Evolutionary conservation across 2,329 filamentous ascomycete species (phyloP).

Genomic region (Alternaria viburni): DNA sequence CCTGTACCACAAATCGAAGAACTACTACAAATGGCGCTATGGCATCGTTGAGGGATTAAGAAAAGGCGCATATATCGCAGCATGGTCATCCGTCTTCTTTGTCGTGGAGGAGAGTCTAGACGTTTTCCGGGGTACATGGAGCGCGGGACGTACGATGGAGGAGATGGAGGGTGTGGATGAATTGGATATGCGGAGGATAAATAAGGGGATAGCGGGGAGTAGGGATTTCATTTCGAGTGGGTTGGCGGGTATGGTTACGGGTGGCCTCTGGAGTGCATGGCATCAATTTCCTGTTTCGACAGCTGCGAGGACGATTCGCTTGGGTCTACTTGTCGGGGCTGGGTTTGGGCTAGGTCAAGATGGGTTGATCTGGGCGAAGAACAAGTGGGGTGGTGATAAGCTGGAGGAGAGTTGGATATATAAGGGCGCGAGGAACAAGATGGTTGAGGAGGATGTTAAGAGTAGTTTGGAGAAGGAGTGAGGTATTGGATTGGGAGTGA

Average conservation of each 20-base stretch:
- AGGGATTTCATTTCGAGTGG: constrained; percentile 80
- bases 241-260: constrained; percentile 81
- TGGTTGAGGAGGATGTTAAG: constrained; percentile 21
- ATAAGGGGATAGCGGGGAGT: constrained; percentile 45
- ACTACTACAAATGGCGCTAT: constrained; percentile 82
- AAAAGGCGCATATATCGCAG: constrained; percentile 72
- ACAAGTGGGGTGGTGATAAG: constrained; percentile 66
- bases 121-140: constrained; percentile 59
- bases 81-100: constrained; percentile 79
- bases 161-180: constrained; percentile 48
- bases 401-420: constrained; percentile 52
- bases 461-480: constrained; percentile 10
- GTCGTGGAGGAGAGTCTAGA: constrained; percentile 86
- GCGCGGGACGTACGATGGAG: constrained; percentile 50
- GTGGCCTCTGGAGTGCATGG: constrained; percentile 85
- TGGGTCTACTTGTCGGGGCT: constrained; percentile 79
- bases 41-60: constrained; percentile 79
- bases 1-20: constrained; percentile 98
- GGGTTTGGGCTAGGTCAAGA: constrained; percentile 85
- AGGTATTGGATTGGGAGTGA: not conserved
- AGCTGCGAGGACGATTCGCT: constrained; percentile 69
- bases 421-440: constrained; percentile 47
- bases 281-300: constrained; percentile 77
- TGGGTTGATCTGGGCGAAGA: constrained; percentile 69
- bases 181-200: constrained; percentile 36